Percentiles rank a stretch among this genome's conserved stretches.
Evolutionary conservation across 2,329 filamentous ascomycete species (phyloP).

Genomic region (Cordyceps fumosorosea): DNA sequence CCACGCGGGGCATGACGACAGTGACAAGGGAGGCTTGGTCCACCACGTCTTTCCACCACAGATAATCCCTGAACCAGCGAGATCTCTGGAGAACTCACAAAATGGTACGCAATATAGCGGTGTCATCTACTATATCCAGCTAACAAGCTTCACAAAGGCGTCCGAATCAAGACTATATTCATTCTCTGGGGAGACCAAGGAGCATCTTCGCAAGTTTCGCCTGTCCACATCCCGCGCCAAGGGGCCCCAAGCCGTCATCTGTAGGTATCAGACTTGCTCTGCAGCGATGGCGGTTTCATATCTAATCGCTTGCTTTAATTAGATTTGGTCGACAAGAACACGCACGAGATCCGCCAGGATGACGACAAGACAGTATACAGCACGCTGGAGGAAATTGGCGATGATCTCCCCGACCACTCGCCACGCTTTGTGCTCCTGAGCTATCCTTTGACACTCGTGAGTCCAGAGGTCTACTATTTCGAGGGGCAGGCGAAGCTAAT

Average conservation of each 20-base stretch:
- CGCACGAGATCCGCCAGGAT: constrained; percentile 80
- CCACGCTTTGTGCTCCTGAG: constrained; percentile 86
- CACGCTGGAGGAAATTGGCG: constrained; percentile 70
- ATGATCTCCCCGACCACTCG: constrained; percentile 87
- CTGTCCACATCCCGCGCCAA: constrained; percentile 82
- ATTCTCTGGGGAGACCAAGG: constrained; percentile 84
- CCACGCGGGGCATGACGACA: constrained; percentile 14
- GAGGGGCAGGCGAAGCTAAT: neutral
- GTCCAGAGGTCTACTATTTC: constrained; percentile 18
- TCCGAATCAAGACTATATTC: constrained; percentile 89
- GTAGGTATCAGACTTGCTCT: constrained; percentile 48
- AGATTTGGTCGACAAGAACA: constrained; percentile 89
- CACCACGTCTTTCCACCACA: neutral
- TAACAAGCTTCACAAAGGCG: constrained; percentile 20
- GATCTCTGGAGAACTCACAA: neutral
- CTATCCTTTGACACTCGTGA: constrained; percentile 80
- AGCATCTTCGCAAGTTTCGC: constrained; percentile 89
- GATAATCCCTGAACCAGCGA: neutral
- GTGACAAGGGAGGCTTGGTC: neutral
- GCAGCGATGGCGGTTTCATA: too few relatives aligned
- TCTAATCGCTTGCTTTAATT: constrained; percentile 18
- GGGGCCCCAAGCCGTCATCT: constrained; percentile 85
- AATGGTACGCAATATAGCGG: neutral
- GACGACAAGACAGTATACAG: constrained; percentile 72
- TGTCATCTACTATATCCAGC: neutral